Evolutionary conservation across 148 eudicot species (phyloP).

Genomic region (Fagopyrum tataricum): DNA sequence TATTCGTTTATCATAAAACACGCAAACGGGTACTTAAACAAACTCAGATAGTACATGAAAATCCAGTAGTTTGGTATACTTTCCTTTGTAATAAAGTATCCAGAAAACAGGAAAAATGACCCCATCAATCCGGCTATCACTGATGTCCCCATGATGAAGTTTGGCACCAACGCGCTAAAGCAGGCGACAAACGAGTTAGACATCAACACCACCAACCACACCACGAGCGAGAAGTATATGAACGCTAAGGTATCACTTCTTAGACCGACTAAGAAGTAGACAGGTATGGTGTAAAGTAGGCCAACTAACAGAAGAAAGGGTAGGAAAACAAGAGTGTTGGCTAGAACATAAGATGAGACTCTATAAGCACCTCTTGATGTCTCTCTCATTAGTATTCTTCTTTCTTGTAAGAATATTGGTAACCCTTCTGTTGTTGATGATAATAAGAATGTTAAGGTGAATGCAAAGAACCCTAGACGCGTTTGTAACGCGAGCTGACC

Average conservation of each 20-base stretch:
- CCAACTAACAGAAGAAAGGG: conserved; percentile 66
- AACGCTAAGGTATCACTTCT: conserved; percentile 39
- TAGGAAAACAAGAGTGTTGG: conserved; percentile 76
- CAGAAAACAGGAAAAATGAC: conserved; percentile 86
- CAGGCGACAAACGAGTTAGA: conserved; percentile 94
- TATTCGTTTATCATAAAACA: conserved; percentile 87
- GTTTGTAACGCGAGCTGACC: conserved; percentile 50
- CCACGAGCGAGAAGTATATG: conserved; percentile 70
- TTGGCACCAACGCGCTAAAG: conserved; percentile 84
- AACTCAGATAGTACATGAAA: conserved; percentile 87
- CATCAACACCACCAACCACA: conserved; percentile 84
- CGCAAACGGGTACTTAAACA: conserved; percentile 95
- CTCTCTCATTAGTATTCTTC: conserved; percentile 76
- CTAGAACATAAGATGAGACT: conserved; percentile 78
- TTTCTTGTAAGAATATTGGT: conserved; percentile 86
- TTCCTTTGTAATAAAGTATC: conserved; percentile 69
- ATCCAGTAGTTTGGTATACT: conserved; percentile 81
- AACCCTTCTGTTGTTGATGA: conserved; percentile 91
- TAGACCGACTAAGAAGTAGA: conserved; percentile 76
- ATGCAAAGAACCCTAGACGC: conserved; percentile 77
- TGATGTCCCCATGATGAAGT: conserved; percentile 92
- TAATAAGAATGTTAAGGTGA: conserved; percentile 80
- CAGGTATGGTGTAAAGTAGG: conserved; percentile 61
- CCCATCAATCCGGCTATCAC: conserved; percentile 92
- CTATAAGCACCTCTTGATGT: conserved; percentile 85